Percentiles rank a stretch among this genome's conserved stretches.
These are phyloP conservation scores for Setomelanomma holmii DNA, from an alignment of 2,329 filamentous ascomycete species.

Conservation along the genomic window DNA sequence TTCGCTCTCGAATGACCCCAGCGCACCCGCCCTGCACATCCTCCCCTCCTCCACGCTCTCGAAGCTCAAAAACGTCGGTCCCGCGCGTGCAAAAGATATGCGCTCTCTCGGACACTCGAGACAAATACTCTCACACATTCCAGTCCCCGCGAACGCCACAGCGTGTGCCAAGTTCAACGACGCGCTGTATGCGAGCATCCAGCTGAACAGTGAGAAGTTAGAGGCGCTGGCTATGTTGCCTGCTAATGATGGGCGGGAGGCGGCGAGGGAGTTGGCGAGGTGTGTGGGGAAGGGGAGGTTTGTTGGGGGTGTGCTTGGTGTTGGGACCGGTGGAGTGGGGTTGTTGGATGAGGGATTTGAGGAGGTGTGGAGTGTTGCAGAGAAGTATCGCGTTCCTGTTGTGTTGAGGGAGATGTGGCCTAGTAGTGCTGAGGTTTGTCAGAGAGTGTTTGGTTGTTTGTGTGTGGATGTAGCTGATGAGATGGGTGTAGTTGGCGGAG, in stretches of 20 bases:
- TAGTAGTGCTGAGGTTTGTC: conserved; percentile 22
- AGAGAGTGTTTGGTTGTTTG: too few species aligned
- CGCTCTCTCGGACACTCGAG: conserved; percentile 22
- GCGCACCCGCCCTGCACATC: conserved; percentile 23
- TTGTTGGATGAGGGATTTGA: conserved; percentile 56
- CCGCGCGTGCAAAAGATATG: conserved; percentile 34
- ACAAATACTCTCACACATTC: conserved; percentile 38
- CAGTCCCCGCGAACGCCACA: conserved; percentile 19
- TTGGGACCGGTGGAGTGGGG: conserved; percentile 41
- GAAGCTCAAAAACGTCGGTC: conserved; percentile 33
- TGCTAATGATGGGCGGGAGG: conserved; percentile 41
- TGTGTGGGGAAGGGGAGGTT: conserved; percentile 56
- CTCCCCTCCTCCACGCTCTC: conserved; percentile 20
- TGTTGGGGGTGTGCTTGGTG: conserved; percentile 58
- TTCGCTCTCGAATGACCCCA: conserved; percentile 5
- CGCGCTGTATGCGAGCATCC: conserved; percentile 24
- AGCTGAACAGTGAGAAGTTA: conserved; percentile 45
- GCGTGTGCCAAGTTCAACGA: conserved; percentile 35
- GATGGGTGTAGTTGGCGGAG: conserved; percentile 20
- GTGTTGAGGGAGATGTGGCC: conserved; percentile 31
- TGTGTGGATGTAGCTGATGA: too few species aligned
- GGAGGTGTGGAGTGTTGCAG: conserved; percentile 50
- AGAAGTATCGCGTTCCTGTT: conserved; percentile 51
- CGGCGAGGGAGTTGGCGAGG: conserved; percentile 48
- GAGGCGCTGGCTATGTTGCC: conserved; percentile 55